These are phyloP conservation scores for Xylaria sp. DNA, from an alignment of 2,329 filamentous ascomycete genomes.

Conservation along the genomic window DNA sequence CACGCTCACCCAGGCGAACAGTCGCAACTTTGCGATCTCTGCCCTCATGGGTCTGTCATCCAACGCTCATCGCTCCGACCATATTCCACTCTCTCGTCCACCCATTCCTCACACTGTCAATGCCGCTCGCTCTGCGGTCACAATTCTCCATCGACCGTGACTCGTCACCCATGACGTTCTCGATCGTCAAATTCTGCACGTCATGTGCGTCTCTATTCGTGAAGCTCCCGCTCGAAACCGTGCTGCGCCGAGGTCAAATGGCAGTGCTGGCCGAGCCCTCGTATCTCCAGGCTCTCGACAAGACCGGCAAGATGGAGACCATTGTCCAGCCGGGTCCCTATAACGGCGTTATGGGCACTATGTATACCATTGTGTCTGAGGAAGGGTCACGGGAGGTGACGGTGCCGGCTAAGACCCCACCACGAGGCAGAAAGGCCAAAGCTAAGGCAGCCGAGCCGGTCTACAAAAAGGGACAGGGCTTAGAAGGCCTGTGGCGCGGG, in stretches of 20 bases:
- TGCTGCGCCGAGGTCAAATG: slow-evolving; percentile 88
- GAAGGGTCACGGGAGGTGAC: slow-evolving; percentile 73
- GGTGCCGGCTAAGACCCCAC: slow-evolving; percentile 45
- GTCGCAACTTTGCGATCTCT: slow-evolving; percentile 80
- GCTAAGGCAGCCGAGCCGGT: slow-evolving; percentile 55
- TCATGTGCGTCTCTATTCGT: slow-evolving; percentile 83
- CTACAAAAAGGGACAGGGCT: slow-evolving; percentile 71
- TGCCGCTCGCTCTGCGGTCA: slow-evolving; percentile 86
- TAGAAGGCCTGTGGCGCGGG: slow-evolving; percentile 75
- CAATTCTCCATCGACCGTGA: slow-evolving; percentile 85
- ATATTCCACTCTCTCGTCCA: slow-evolving; percentile 86
- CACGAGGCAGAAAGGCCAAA: slow-evolving; percentile 48
- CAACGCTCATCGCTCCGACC: slow-evolving; percentile 81
- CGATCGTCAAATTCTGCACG: slow-evolving; percentile 81
- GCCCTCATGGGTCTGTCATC: slow-evolving; percentile 78
- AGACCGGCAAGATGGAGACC: slow-evolving; percentile 67
- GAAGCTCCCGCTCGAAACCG: slow-evolving; percentile 90
- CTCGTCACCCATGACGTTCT: slow-evolving; percentile 82
- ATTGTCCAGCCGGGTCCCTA: slow-evolving; percentile 85
- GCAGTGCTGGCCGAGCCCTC: slow-evolving; percentile 69
- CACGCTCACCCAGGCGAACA: slow-evolving; percentile 78
- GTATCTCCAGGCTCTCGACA: slow-evolving; percentile 61
- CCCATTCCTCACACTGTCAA: slow-evolving; percentile 81
- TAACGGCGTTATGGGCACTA: slow-evolving; percentile 86
- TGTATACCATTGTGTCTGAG: slow-evolving; percentile 85